Base-by-base conservation (phyloP, 352 stramenopile genomes). In the Globisporangium apiculatum region DNA sequence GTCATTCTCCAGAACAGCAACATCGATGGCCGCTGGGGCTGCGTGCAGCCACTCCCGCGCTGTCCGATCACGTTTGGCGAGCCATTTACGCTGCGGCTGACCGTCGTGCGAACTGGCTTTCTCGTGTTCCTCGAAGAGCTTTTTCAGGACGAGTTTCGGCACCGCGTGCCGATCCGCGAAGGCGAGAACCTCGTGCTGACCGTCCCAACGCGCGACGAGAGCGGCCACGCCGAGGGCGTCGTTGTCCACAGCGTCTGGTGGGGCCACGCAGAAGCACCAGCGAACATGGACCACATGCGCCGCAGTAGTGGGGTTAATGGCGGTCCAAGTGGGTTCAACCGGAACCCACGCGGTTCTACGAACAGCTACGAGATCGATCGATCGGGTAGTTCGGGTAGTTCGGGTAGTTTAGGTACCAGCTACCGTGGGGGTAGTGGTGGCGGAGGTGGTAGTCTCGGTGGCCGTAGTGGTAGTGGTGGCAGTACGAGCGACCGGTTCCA, bases 1-100 rank as follows among this genome's bases (percentile, higher is more conserved):
- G 72, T 83, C 31, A 84, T 91, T 38, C 77, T 90, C 47, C 80
- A 91, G 62, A 91, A 91, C 69, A 89, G 80, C 67, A 90, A 88
- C 62, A 88, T 91, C 50, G 83, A 93, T 45, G 72, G 76, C 10
- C 79, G 81, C 36, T 91, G 81, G 80, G 83, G 81, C 36, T 83
- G 75, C 53, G 78, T 79, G 15, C 81, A 90, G 52, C 79, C 75
- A 31, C 56, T 93, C 8, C 68, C 71, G 7, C 73, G 81, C 1
- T 91, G 79, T 49, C 83, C 81, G 0, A 70, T 93, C 53, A 72
- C 72, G 8, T 90, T 93, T 56, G 83, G 83, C 2, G 79, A 89
- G 48, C 71, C 83, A 2, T 93, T 93, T 52, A 91, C 83, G 15
- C 62, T 93, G 40, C 80, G 83, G 10, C 36, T 93, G 46, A 93